Conservation (phyloP, 192 early-diverging fungal species). For the Backusella luteola region DNA sequence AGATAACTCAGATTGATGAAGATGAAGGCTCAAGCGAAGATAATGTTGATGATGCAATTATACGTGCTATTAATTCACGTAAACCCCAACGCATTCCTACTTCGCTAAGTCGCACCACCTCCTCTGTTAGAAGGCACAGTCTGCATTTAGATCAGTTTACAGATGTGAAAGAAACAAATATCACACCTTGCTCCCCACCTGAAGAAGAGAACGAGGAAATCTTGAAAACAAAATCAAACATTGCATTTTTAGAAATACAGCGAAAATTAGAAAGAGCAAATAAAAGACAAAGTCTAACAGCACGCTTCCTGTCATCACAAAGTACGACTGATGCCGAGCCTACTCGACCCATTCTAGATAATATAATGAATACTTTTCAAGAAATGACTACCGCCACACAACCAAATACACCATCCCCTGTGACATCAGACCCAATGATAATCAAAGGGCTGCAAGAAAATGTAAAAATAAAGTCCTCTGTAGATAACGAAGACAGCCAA, state of each 20-base stretch:
- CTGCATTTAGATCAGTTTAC: not conserved
- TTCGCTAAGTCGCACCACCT: slow-evolving; percentile 16
- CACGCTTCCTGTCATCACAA: slow-evolving; percentile 14
- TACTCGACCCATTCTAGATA: not conserved
- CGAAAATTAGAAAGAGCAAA: slow-evolving; percentile 10
- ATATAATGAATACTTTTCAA: not conserved
- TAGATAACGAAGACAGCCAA: not conserved
- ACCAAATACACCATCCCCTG: not conserved
- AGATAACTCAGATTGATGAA: slow-evolving; percentile 3
- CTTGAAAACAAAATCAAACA: not conserved
- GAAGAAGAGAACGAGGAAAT: not conserved
- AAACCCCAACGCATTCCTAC: slow-evolving; percentile 13
- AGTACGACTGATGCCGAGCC: not conserved
- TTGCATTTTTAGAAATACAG: slow-evolving; percentile 8
- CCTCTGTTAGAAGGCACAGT: not conserved
- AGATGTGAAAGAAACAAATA: not conserved
- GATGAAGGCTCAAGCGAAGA: slow-evolving; percentile 24
- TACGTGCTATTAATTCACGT: slow-evolving; percentile 4
- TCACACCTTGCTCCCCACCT: not conserved
- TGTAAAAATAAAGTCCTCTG: not conserved
- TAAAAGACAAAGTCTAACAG: slow-evolving; percentile 27
- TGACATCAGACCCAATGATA: not conserved
- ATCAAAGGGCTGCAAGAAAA: too few species aligned
- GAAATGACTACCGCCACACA: not conserved
- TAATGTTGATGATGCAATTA: slow-evolving; percentile 23